A percentile compares a stretch with the other conserved stretches of the same genome.
Evolutionary conservation across 768 basidiomycete genomes (phyloP).

Genomic region (Phaeolepiota aurea): DNA sequence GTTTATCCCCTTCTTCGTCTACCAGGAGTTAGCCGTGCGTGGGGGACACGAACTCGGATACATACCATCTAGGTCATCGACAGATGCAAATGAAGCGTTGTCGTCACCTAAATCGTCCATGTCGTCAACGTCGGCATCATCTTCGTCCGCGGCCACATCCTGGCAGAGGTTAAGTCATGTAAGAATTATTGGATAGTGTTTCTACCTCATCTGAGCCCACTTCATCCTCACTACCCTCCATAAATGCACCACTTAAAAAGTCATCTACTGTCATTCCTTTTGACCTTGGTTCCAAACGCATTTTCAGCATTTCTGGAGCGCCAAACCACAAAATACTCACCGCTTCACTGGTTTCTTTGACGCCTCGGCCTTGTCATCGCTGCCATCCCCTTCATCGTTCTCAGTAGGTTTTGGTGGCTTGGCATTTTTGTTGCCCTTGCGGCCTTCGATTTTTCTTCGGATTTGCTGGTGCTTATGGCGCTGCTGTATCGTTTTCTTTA

Average conservation of each 20-base stretch:
- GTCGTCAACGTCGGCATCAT: constrained; percentile 13
- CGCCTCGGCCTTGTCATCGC: constrained; percentile 25
- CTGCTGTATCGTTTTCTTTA: constrained; percentile 80
- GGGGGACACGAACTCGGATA: not conserved
- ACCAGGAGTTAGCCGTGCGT: not conserved
- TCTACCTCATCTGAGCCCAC: constrained; percentile 23
- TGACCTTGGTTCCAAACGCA: constrained; percentile 17
- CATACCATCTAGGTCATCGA: constrained; percentile 65
- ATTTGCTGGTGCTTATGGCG: constrained; percentile 76
- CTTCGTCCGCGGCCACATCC: constrained; percentile 10
- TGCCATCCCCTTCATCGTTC: constrained; percentile 24
- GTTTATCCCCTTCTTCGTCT: constrained; percentile 65
- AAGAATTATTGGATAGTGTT: constrained; percentile 5
- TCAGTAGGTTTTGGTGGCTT: constrained; percentile 21
- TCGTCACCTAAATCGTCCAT: constrained; percentile 26
- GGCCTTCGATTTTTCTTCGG: constrained; percentile 60
- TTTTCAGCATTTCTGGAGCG: not conserved
- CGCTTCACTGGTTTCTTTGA: constrained; percentile 13
- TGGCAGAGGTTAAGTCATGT: constrained; percentile 11
- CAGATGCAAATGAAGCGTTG: constrained; percentile 63
- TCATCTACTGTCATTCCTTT: constrained; percentile 68
- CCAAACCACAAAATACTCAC: constrained; percentile 4
- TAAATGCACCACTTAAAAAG: constrained; percentile 63
- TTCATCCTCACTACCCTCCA: constrained; percentile 53
- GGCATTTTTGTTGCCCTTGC: constrained; percentile 36